A percentile compares a stretch with the other conserved stretches of the same genome.
Evolutionary conservation across 2,329 filamentous ascomycete species (phyloP).

Genomic region (Alternaria postmessia): DNA sequence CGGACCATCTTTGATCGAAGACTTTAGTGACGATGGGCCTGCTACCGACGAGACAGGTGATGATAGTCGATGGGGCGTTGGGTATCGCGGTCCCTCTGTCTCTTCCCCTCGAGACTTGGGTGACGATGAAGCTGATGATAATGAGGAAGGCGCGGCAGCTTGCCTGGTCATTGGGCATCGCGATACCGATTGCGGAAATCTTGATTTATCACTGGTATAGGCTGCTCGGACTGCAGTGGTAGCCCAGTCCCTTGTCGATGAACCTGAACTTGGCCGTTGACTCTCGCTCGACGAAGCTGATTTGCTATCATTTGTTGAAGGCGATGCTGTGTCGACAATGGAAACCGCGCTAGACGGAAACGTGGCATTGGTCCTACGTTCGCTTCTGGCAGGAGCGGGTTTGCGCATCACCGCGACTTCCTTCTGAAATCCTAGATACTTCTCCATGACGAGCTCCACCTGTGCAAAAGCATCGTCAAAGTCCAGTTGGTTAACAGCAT

Average conservation of each 20-base stretch:
- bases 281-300: neutral
- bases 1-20: neutral
- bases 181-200: too few relatives aligned
- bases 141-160: neutral
- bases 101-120: too few relatives aligned
- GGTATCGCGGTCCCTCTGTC: too few relatives aligned
- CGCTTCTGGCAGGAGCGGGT: neutral
- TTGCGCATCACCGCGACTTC: neutral
- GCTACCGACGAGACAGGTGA: too few relatives aligned
- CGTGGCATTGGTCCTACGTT: neutral
- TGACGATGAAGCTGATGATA: neutral
- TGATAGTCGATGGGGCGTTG: too few relatives aligned
- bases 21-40: neutral
- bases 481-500: neutral
- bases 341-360: neutral
- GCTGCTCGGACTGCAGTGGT: fast-evolving
- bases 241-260: neutral
- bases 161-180: neutral
- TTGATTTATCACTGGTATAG: neutral
- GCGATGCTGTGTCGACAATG: too few relatives aligned
- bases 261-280: neutral
- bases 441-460: neutral
- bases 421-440: neutral
- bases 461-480: neutral
- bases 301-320: fast-evolving